Base-by-base conservation (phyloP, 2,329 filamentous ascomycete species). In the Nigrospora oryzae region DNA sequence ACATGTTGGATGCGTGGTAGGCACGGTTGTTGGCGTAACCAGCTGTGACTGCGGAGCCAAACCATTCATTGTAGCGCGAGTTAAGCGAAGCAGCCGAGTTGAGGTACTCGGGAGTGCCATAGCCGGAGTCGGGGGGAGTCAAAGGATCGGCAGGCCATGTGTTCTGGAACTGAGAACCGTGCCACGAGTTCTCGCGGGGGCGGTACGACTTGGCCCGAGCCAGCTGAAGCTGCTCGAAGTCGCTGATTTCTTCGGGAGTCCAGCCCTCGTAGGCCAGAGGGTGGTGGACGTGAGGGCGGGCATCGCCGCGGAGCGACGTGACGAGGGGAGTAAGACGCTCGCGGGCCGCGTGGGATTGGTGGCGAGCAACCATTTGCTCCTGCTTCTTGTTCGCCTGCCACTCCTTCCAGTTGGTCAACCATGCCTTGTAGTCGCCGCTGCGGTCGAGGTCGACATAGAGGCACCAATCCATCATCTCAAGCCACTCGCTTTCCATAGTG, bases 361-460 rank as follows among this genome's bases (percentile, higher is more conserved):
- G 42, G 6, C 35, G 35, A 7, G 30, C 35, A 5, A 51, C 53
- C 4, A 54, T 49, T n/a, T 53, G 54, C 38, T 53, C 53, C 30
- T 48, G 47, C 64, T 78, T 77, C 68, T 77, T 79, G 58, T 65
- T 67, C 37, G 70, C 64, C 51, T 73, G 67, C 73, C 76, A 81
- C 13, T 77, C 71, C 38, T 72, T 66, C 77, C 77, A 81, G 62
- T 74, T 80, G 49, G 71, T 71, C 47, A 81, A 63, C 77, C 77
- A 81, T 23, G 77, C 77, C 44, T 75, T 75, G 63, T 79, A 81
- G 51, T 81, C 89, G 58, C 89, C 81, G 59, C 83, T 81, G 56
- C 83, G 78, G 52, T 87, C 78, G 28, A 90, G 81, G 59, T 94
- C 89, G 60, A 93, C 85, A 60, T 95, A 93, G 44, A 96, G 80